These are phyloP conservation scores for Quercus lobata DNA, from an alignment of 331 rosid genomes.

Conservation along the genomic window DNA sequence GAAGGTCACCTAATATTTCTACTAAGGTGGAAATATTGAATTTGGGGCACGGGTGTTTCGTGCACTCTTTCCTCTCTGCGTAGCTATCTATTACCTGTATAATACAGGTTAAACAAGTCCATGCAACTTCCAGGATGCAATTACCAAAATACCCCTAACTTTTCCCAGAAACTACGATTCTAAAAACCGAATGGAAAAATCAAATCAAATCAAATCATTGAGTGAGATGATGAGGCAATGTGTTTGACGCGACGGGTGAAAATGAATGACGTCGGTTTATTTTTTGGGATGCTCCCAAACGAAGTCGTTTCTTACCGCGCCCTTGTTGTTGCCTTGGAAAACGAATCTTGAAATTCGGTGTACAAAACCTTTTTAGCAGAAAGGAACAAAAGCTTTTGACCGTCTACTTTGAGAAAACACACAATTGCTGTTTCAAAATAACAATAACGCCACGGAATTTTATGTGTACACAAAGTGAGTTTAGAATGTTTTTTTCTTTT, in stretches of 20 bases:
- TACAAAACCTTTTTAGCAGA: constrained; percentile 34
- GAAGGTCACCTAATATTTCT: constrained; percentile 15
- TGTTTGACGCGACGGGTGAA: constrained; percentile 11
- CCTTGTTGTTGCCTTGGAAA: constrained; percentile 21
- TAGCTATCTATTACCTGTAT: not conserved
- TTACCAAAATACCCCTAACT: constrained; percentile 9
- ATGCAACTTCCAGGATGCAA: not conserved
- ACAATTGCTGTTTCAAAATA: not conserved
- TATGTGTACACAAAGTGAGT: not conserved
- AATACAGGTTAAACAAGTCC: not conserved
- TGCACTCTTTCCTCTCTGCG: constrained; percentile 19
- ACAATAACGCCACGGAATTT: not conserved
- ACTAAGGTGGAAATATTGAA: constrained; percentile 45
- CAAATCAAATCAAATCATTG: too few species aligned
- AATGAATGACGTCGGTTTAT: not conserved
- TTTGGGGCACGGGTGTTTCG: constrained; percentile 72
- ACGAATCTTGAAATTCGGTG: constrained; percentile 36
- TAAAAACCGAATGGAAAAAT: not conserved
- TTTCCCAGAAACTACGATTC: constrained; percentile 12
- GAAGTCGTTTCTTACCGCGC: constrained; percentile 22
- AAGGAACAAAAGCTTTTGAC: constrained; percentile 58
- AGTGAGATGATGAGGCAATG: not conserved
- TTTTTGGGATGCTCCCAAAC: not conserved
- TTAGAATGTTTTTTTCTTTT: too few species aligned
- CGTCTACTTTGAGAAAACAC: constrained; percentile 24